These are phyloP conservation scores for Rhodotorula sp. DNA, from an alignment of 1,284 basidiomycete species.

Conservation along the genomic window DNA sequence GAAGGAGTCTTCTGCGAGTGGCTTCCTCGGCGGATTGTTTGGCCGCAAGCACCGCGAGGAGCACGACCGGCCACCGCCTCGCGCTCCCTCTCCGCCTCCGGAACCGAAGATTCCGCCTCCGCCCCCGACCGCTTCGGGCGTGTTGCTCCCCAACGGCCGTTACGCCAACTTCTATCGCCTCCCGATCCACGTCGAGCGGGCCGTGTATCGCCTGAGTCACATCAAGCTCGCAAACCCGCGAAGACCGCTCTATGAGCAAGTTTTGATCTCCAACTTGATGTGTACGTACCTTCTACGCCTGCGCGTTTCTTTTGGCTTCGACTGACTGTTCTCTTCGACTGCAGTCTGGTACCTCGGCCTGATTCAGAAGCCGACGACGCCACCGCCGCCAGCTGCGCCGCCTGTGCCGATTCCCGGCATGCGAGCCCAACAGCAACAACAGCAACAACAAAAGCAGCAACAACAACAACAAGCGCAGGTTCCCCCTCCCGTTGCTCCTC, in stretches of 20 bases:
- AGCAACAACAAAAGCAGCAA: slow-evolving; percentile 52
- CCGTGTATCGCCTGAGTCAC: slow-evolving; percentile 89
- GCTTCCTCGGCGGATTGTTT: slow-evolving; percentile 87
- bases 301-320: not conserved
- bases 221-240: slow-evolving; percentile 98
- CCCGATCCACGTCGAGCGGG: slow-evolving; percentile 96
- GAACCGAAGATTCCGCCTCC: slow-evolving; percentile 56
- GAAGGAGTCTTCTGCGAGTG: slow-evolving; percentile 45
- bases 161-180: slow-evolving; percentile 72
- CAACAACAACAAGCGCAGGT: too few relatives aligned
- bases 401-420: slow-evolving; percentile 33
- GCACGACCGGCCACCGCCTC: slow-evolving; percentile 42
- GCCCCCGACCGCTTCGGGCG: slow-evolving; percentile 46
- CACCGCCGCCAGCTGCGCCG: slow-evolving; percentile 35
- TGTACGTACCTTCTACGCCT: slow-evolving; percentile 9
- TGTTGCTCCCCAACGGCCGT: slow-evolving; percentile 55
- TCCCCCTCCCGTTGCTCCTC: too few relatives aligned
- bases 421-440: slow-evolving; percentile 34
- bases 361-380: slow-evolving; percentile 67
- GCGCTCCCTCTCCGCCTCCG: slow-evolving; percentile 44
- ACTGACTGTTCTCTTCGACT: not conserved
- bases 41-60: slow-evolving; percentile 77
- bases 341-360: slow-evolving; percentile 99
- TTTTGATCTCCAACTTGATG: slow-evolving; percentile 88
- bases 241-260: slow-evolving; percentile 94